Conservation (phyloP, 495 filamentous ascomycete species). For the Amniculicola lignicola region DNA sequence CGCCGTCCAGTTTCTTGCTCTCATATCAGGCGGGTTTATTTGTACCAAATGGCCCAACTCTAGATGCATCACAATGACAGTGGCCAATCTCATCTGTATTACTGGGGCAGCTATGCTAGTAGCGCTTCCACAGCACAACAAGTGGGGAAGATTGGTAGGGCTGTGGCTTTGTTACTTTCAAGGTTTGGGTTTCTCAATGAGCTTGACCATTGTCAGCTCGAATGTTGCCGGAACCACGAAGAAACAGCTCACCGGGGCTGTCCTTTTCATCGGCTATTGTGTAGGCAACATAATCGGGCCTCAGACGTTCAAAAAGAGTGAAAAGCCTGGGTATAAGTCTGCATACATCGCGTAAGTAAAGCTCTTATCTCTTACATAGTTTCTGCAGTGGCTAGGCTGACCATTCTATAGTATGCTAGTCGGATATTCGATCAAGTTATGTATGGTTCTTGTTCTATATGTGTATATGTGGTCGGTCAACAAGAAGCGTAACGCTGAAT, state of each 20-base stretch:
- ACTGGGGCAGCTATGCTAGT: slow-evolving; percentile 38
- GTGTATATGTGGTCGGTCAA: slow-evolving; percentile 55
- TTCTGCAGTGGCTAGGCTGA: too few relatives aligned
- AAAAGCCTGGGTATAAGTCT: slow-evolving; percentile 53
- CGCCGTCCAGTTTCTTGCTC: slow-evolving; percentile 44
- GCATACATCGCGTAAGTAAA: slow-evolving; percentile 50
- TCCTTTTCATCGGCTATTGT: slow-evolving; percentile 54
- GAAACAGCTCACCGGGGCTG: slow-evolving; percentile 53
- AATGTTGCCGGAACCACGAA: slow-evolving; percentile 58
- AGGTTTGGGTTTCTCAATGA: slow-evolving; percentile 46
- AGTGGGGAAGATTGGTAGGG: slow-evolving; percentile 54
- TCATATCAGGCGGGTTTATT: slow-evolving; percentile 42
- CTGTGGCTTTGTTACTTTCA: slow-evolving; percentile 45
- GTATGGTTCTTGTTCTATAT: slow-evolving; percentile 48
- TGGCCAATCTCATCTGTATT: slow-evolving; percentile 45
- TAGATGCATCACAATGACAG: slow-evolving; percentile 44
- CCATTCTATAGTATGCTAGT: slow-evolving; percentile 48
- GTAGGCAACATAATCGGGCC: slow-evolving; percentile 57
- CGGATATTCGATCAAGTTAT: slow-evolving; percentile 52
- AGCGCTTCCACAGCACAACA: slow-evolving; percentile 46
- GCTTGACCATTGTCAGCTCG: slow-evolving; percentile 37
- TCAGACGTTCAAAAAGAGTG: slow-evolving; percentile 52
- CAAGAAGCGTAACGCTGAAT: slow-evolving; percentile 51
- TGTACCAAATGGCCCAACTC: slow-evolving; percentile 42
- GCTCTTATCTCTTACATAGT: background rate